Evolutionary conservation across 2,329 filamentous ascomycete species (phyloP).

Genomic region (Apiospora hydei): DNA sequence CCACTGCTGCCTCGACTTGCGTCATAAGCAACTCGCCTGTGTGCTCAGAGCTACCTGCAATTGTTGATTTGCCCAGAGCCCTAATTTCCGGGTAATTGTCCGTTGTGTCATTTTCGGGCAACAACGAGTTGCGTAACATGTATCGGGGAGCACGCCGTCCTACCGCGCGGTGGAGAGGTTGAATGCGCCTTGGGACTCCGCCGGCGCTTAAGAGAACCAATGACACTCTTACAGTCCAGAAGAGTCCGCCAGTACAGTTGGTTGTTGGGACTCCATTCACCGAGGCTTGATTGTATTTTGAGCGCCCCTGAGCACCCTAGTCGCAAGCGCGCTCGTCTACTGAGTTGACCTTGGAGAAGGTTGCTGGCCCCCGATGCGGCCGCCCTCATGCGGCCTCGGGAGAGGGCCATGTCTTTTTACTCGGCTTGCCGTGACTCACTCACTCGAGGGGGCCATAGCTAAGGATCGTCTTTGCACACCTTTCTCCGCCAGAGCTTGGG

Average conservation of each 20-base stretch:
- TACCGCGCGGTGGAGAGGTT: not conserved
- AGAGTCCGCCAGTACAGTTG: not conserved
- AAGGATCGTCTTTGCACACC: not conserved
- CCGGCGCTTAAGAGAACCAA: conserved; percentile 12
- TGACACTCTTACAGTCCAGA: not conserved
- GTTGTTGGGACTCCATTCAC: not conserved
- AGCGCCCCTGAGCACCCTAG: not conserved
- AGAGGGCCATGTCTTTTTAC: not conserved
- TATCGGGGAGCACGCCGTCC: not conserved
- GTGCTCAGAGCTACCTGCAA: not conserved
- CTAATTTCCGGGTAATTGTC: not conserved
- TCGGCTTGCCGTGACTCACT: conserved; percentile 9
- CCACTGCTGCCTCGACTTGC: not conserved
- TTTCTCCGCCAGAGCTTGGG: not conserved
- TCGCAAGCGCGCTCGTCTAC: conserved; percentile 15
- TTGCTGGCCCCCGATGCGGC: not conserved
- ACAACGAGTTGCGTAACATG: not conserved
- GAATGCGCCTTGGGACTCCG: not conserved
- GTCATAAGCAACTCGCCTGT: not conserved
- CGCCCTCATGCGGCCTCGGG: conserved; percentile 9
- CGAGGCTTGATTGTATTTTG: not conserved
- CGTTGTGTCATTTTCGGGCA: not conserved
- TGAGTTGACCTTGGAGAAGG: not conserved
- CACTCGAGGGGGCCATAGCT: not conserved
- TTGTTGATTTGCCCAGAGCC: not conserved